These are phyloP conservation scores for Aristolochia contorta DNA, from an alignment of 164 flowering plant species.

Conservation along the genomic window DNA sequence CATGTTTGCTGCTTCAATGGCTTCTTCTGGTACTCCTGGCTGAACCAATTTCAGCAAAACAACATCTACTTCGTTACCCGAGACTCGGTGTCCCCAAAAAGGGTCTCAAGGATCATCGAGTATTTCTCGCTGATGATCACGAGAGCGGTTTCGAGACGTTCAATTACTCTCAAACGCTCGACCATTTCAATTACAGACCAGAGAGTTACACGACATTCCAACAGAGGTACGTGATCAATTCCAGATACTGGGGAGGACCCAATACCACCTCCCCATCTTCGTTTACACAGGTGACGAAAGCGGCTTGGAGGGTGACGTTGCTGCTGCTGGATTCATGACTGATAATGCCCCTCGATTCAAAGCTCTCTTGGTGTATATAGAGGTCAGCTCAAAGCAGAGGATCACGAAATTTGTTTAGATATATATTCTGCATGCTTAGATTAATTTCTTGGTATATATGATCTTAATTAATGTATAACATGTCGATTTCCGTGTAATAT, in stretches of 20 bases:
- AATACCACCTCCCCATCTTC: slow-evolving; percentile 38
- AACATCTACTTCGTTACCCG: too few relatives aligned
- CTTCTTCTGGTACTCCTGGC: too few relatives aligned
- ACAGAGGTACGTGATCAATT: slow-evolving; percentile 36
- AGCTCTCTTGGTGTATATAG: slow-evolving; percentile 41
- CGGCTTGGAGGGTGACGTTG: slow-evolving; percentile 7
- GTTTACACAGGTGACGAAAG: slow-evolving; percentile 33
- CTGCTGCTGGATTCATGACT: slow-evolving; percentile 18
- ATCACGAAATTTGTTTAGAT: too few relatives aligned
- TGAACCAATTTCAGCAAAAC: too few relatives aligned
- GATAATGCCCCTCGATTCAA: slow-evolving; percentile 35
- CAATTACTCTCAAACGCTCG: slow-evolving; percentile 20
- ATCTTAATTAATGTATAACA: too few relatives aligned
- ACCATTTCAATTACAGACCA: slow-evolving; percentile 25
- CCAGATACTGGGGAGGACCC: slow-evolving; percentile 40
- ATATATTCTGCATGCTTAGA: too few relatives aligned
- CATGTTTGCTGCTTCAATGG: too few relatives aligned
- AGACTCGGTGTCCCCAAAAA: too few relatives aligned
- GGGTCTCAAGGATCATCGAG: too few relatives aligned
- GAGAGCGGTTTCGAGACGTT: background rate
- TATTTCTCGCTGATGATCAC: too few relatives aligned
- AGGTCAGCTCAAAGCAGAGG: slow-evolving; percentile 19
- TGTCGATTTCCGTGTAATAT: too few relatives aligned
- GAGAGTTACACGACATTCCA: slow-evolving; percentile 28
- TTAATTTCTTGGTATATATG: too few relatives aligned